Base-by-base conservation (phyloP, 2,329 filamentous ascomycete species). In the Tricladium varicosporioides region DNA sequence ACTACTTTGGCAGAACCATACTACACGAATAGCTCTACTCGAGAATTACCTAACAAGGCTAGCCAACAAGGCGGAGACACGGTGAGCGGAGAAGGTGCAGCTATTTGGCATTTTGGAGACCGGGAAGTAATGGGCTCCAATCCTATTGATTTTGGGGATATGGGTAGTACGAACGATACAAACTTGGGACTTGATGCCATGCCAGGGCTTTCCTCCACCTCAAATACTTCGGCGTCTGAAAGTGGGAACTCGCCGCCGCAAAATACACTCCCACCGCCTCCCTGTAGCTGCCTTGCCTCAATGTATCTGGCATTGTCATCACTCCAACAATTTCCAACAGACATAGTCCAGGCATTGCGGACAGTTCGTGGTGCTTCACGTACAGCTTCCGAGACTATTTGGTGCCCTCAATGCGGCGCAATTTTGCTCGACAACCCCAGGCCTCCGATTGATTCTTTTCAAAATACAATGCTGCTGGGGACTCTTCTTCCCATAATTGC, bases 401-500 rank as follows among this genome's bases (percentile, higher is more conserved):
- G 75, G 60, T 86, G 83, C 65, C 66, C 72, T 1, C 61, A 69
- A 14, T 86, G 83, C 70, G 77, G 76, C 51, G 70, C 73, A 19
- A 69, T 72, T 33, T 54, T 73, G 32, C 47, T 74, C 14, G 65
- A 72, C 7, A 72, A 77, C 5, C 61, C 69, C 31, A 67, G 71
- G 1, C 72, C 74, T 1, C 73, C 76, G 18, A 75, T 84, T 51
- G 77, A 80, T 51, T 63, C 74, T 31, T 80, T 83, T 59, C 83
- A 86, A 66, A 84, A 77, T 65, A 74, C 80, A 50, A 85, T 85
- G 81, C 74, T 83, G 52, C 72, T 86, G 3, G 80, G 77, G 5
- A 78, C 82, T 1, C 75, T 86, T 31, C 72, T 86, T 2, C 82
- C 82, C 1, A 80, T 80, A 8, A 76, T 82, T 46, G 81, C 79